Evolutionary conservation across 768 basidiomycete species (phyloP).

Genomic region (Mycena rosella): DNA sequence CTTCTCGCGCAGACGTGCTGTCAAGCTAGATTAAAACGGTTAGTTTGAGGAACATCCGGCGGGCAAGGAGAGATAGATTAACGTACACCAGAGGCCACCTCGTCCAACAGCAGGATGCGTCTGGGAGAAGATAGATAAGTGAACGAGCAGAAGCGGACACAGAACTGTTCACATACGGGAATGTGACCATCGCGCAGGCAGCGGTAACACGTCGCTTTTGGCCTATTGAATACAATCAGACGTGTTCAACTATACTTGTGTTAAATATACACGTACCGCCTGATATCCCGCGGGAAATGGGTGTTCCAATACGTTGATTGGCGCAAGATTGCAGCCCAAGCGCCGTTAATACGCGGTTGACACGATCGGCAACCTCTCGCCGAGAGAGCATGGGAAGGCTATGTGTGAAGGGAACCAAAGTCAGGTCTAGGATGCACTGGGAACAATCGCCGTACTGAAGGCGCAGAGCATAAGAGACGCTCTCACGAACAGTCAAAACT

Average conservation of each 20-base stretch:
- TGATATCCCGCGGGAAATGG: conserved; percentile 69
- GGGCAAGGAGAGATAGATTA: background rate
- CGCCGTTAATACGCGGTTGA: conserved; percentile 57
- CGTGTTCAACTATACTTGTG: too few species aligned
- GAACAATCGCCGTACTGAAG: conserved; percentile 51
- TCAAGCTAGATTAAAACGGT: conserved; percentile 51
- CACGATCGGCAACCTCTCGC: conserved; percentile 53
- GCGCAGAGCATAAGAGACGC: conserved; percentile 63
- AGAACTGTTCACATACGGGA: conserved; percentile 51
- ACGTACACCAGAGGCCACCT: conserved; percentile 66
- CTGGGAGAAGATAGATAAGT: conserved; percentile 37
- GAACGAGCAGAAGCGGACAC: background rate
- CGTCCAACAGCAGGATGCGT: conserved; percentile 74
- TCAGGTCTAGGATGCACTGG: conserved; percentile 25
- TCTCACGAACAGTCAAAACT: conserved; percentile 69
- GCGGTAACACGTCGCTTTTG: conserved; percentile 75
- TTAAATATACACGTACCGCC: conserved; percentile 53
- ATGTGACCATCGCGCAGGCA: conserved; percentile 70
- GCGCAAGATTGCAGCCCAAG: conserved; percentile 64
- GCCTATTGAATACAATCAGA: conserved; percentile 43
- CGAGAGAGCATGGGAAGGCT: conserved; percentile 53
- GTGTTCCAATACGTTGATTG: conserved; percentile 68
- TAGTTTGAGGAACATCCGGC: background rate
- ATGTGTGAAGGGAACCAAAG: background rate
- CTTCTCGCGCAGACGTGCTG: conserved; percentile 59